A percentile compares a stretch with the other conserved stretches of the same genome.
Evolutionary conservation across 2,329 filamentous ascomycete species (phyloP).

Genomic region (Albifimbria verrucaria): DNA sequence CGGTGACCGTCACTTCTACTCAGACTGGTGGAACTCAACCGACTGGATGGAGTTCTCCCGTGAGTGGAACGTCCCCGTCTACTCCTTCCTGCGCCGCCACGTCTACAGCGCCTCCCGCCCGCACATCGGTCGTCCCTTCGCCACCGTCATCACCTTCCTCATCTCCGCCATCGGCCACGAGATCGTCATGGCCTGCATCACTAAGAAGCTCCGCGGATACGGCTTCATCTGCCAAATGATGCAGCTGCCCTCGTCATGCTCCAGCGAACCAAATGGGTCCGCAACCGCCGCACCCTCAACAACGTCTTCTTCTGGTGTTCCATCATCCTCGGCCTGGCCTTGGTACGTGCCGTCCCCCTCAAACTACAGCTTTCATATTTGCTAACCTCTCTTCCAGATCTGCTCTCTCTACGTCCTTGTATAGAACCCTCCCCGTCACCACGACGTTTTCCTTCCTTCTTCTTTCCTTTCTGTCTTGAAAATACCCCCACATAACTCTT

Average conservation of each 20-base stretch:
- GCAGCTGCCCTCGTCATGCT: constrained; percentile 94
- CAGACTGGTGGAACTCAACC: constrained; percentile 71
- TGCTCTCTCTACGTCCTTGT: constrained; percentile 53
- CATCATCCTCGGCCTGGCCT: constrained; percentile 81
- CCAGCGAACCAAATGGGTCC: constrained; percentile 76
- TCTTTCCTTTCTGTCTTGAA: background rate
- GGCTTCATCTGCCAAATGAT: constrained; percentile 95
- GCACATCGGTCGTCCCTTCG: constrained; percentile 70
- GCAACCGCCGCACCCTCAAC: constrained; percentile 73
- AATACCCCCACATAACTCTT: background rate
- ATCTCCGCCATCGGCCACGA: constrained; percentile 89
- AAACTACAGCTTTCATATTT: no score
- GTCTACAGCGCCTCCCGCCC: constrained; percentile 83
- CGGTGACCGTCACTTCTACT: constrained; percentile 91
- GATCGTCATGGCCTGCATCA: constrained; percentile 96
- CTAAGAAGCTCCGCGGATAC: constrained; percentile 92
- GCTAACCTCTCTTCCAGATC: constrained; percentile 34
- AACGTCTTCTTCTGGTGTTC: constrained; percentile 89
- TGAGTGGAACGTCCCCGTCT: constrained; percentile 97
- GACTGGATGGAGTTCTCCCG: constrained; percentile 95
- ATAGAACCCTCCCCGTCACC: constrained; percentile 18
- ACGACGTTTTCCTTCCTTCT: background rate
- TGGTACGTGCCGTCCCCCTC: constrained; percentile 55
- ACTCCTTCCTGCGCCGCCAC: constrained; percentile 90
- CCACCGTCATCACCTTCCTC: constrained; percentile 87